Base-by-base conservation (phyloP, 148 eudicot species). In the Oxyria digyna region DNA sequence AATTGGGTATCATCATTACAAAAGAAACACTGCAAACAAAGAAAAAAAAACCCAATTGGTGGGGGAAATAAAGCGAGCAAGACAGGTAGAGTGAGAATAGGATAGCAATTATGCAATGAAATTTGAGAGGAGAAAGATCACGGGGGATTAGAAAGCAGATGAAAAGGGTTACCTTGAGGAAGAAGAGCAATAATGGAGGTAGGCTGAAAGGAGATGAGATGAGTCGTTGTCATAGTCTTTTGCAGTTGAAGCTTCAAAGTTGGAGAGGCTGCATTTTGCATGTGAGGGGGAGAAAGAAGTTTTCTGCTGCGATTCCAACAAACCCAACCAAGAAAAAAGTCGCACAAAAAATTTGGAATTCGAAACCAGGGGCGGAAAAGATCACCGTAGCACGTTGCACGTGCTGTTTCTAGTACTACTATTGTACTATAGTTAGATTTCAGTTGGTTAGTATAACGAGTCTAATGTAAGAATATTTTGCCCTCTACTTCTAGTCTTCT, bases 171-270 rank as follows among this genome's bases (percentile, higher is more conserved):
- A 14, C 35, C 18, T 57, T 57, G 64, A 6, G 37, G 64, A 29
- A 27, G 64, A 15, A 29, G 9, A 26, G 64, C 37, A 57, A 27
- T 57, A 4, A 57, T 57, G 64, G 35, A 29, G 37, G 37, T 27
- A 27, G 64, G 35, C 35, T 57, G 64, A 57, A 57, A 14, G 4
- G 64, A 57, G 38, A 57, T 57, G 64, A 57, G n/a, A 57, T 14
- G 64, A 13, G 64, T 57, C 64, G 37, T 57, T 57, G 64, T 57
- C 64, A 57, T 29, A 12, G 0, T 57, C 14, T 52, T 27, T 27
- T 57, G 64, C 35, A 57, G 64, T 29, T 57, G 64, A 57, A 57
- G 64, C 64, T 57, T 57, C 38, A 54, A 54, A 57, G 64, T 12
- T 1, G 18, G 20, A 57, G 64, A 57, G 37, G 27, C 24, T 54